phyloP scores from a whole-genome alignment of 2,329 filamentous ascomycete genomes.

The Verticillium tricorpus region DNA sequence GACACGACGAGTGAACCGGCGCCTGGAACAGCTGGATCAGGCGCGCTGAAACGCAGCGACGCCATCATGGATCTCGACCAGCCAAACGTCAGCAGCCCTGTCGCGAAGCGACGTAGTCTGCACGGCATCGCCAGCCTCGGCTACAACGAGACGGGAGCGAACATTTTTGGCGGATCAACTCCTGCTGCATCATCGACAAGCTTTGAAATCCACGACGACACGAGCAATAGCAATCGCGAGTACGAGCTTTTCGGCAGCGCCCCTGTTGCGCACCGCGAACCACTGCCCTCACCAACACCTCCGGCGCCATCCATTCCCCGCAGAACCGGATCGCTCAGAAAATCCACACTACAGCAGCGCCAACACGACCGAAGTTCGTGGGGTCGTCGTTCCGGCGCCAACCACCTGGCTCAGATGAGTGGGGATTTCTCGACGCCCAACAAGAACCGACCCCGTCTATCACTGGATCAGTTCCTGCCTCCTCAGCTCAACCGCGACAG shows the following conservation, averaged over 20 bases:
- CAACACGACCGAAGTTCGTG: conserved; percentile 63
- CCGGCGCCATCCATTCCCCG: conserved; percentile 53
- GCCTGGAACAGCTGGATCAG: conserved; percentile 57
- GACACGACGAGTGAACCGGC: conserved; percentile 41
- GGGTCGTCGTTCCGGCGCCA: conserved; percentile 54
- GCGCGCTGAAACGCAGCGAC: conserved; percentile 89
- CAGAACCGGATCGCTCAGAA: conserved; percentile 72
- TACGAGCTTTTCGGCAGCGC: conserved; percentile 45
- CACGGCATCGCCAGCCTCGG: conserved; percentile 66
- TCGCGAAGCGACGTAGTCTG: conserved; percentile 84
- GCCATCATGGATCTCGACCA: conserved; percentile 84
- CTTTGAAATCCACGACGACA: conserved; percentile 40
- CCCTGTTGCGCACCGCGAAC: conserved; percentile 31
- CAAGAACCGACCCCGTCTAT: conserved; percentile 66
- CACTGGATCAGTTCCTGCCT: conserved; percentile 72
- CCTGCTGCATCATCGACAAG: conserved; percentile 31
- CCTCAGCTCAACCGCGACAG: conserved; percentile 57
- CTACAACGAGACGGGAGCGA: conserved; percentile 37
- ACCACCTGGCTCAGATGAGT: conserved; percentile 45
- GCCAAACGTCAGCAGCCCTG: conserved; percentile 72
- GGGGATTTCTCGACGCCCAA: conserved; percentile 53
- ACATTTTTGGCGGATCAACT: conserved; percentile 63
- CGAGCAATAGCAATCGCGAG: conserved; percentile 31
- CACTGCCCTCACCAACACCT: conserved; percentile 39
- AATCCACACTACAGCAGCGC: conserved; percentile 84